Base-by-base conservation (phyloP, 495 filamentous ascomycete species). In the Penicillium cataractarum region DNA sequence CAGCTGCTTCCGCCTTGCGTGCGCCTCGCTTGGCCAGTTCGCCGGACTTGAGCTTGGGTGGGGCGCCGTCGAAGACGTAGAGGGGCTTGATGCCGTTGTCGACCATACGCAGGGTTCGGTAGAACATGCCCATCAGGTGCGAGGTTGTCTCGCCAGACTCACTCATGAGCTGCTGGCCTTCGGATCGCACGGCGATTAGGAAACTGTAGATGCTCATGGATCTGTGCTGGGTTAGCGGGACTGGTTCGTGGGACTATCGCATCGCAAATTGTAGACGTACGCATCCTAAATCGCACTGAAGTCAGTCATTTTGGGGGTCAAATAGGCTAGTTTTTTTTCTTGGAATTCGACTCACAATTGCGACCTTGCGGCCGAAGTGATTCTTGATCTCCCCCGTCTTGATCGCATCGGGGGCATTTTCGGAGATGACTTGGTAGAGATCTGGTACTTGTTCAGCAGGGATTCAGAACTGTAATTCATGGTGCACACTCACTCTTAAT, bases 121-220 rank as follows among this genome's bases (percentile, higher is more conserved):
- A 99, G 79, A 99, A 99, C 89, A 99, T 93, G 65, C 95, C 95
- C 94, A 98, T 97, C 21, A 99, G 80, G 75, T 99, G 95, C 8
- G 95, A 98, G 0, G 95, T 99, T 1, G 95, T 99, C 65, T 97
- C 93, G 65, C 95, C 95, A 42, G 85, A 87, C 65, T 99, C 95
- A 70, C 86, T 93, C 84, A 87, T 98, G 61, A 99, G 86, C 76
- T 97, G 93, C 75, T 99, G 91, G 62, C 95, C 95, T 67, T 96
- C 92, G 60, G 92, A 97, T 53, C 95, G 93, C 40, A 99, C 95
- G 17, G 96, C 96, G 68, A 99, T 92, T 48, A 99, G 86, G 82
- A 99, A 99, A 79, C 90, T 93, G 84, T 99, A 99, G 72, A 99
- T 96, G 74, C 90, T 95, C 95, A 98, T 99, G 39, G 95, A 99